Percentiles rank a stretch among this genome's conserved stretches.
Conservation (phyloP, 2,329 filamentous ascomycete genomes). For the Trichoderma atrobrunneum region DNA sequence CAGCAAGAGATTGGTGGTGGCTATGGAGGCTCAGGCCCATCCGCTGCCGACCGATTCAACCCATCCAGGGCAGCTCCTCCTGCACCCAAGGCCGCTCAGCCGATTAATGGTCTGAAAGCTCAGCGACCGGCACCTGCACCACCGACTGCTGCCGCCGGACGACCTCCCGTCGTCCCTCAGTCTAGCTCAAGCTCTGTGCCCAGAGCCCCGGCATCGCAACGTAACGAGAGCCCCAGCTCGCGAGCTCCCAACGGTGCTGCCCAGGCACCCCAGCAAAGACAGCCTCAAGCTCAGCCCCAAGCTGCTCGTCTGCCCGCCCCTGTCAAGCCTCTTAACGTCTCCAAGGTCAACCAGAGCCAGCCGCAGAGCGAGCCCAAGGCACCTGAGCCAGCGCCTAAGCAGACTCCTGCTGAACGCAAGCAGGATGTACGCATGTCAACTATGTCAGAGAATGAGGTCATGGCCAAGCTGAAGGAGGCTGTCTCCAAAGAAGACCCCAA, state of each 20-base stretch:
- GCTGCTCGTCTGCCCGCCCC: conserved; percentile 54
- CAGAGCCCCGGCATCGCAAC: conserved; percentile 40
- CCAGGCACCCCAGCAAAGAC: conserved; percentile 50
- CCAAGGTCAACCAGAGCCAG: conserved; percentile 55
- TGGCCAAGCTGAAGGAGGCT: conserved; percentile 90
- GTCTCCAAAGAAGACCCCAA: conserved; percentile 95
- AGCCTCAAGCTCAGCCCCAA: conserved; percentile 43
- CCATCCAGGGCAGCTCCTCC: conserved; percentile 81
- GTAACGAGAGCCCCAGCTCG: conserved; percentile 50
- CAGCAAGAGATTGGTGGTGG: conserved; percentile 83
- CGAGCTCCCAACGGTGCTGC: conserved; percentile 55
- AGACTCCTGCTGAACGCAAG: conserved; percentile 66
- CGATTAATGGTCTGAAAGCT: conserved; percentile 58
- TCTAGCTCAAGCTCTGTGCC: conserved; percentile 48
- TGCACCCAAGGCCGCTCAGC: conserved; percentile 63
- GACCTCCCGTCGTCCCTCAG: conserved; percentile 50
- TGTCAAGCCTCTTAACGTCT: conserved; percentile 78
- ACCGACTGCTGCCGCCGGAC: conserved; percentile 44
- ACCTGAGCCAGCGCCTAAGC: conserved; percentile 83
- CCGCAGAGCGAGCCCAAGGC: conserved; percentile 73
- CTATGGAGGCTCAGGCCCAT: conserved; percentile 40
- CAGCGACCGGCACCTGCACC: conserved; percentile 82
- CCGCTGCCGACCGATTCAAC: conserved; percentile 71
- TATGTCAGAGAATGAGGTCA: conserved; percentile 96
- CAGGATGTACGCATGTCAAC: conserved; percentile 98